These are phyloP conservation scores for Helotiales sp. DNA, from an alignment of 2,329 filamentous ascomycete species.

Conservation along the genomic window DNA sequence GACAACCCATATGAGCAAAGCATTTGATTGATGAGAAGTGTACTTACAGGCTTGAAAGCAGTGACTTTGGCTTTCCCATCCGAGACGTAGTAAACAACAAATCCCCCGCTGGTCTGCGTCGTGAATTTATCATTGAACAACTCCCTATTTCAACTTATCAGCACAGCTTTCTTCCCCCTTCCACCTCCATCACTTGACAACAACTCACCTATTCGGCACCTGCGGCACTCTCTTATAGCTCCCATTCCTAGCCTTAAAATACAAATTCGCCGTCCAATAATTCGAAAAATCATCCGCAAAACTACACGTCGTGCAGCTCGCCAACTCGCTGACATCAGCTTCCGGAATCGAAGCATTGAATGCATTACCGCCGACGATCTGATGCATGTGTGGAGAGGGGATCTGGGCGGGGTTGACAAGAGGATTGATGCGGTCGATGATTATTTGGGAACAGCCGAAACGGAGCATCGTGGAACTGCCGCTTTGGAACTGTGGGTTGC, in stretches of 20 bases:
- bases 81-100: constrained; percentile 44
- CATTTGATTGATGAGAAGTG: not conserved
- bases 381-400: constrained; percentile 33
- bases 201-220: constrained; percentile 64
- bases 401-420: constrained; percentile 29
- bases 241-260: constrained; percentile 69
- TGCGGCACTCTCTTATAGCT: constrained; percentile 61
- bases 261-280: constrained; percentile 80
- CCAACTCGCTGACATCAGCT: constrained; percentile 59
- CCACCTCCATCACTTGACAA: constrained; percentile 57
- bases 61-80: constrained; percentile 66
- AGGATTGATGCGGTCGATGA: constrained; percentile 33
- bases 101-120: constrained; percentile 23
- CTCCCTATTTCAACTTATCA: constrained; percentile 33
- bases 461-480: constrained; percentile 25
- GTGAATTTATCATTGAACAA: constrained; percentile 30
- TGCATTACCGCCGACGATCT: constrained; percentile 55
- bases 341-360: constrained; percentile 54
- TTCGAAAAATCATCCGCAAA: constrained; percentile 80
- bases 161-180: not conserved
- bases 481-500: not conserved
- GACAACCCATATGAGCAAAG: not conserved
- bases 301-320: constrained; percentile 77
- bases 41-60: constrained; percentile 60
- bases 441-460: constrained; percentile 33